A percentile compares a stretch with the other conserved stretches of the same genome.
These are phyloP conservation scores for Candida qinlingensis DNA, from an alignment of 805 yeast species.

Conservation along the genomic window DNA sequence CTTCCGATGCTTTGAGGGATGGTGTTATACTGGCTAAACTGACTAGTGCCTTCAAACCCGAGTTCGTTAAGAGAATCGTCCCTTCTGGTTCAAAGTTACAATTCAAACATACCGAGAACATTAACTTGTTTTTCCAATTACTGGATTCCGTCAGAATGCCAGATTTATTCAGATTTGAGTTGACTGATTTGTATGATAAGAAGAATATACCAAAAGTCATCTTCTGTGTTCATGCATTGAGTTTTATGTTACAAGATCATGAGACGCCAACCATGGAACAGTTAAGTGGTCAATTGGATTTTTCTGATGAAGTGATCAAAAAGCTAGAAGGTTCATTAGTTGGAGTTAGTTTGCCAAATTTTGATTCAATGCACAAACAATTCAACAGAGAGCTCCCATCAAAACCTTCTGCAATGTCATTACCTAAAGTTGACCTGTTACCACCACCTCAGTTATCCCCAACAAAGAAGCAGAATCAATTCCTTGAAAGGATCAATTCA, in stretches of 20 bases:
- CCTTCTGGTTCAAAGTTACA: conserved; percentile 62
- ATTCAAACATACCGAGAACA: conserved; percentile 90
- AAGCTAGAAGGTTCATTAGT: conserved; percentile 60
- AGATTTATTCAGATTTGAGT: conserved; percentile 81
- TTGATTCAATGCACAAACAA: conserved; percentile 46
- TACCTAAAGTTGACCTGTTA: not conserved
- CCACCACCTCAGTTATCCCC: not conserved
- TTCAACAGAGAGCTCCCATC: conserved; percentile 26
- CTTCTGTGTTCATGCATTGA: conserved; percentile 85
- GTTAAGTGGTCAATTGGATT: conserved; percentile 56
- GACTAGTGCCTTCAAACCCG: conserved; percentile 67
- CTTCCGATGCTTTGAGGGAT: conserved; percentile 61
- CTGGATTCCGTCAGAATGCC: conserved; percentile 72
- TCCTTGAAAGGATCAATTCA: conserved; percentile 8
- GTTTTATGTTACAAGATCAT: conserved; percentile 56
- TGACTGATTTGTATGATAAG: conserved; percentile 88
- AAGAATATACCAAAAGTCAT: conserved; percentile 91
- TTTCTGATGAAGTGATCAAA: conserved; percentile 63
- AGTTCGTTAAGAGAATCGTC: conserved; percentile 46
- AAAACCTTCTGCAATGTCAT: conserved; percentile 8
- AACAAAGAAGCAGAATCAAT: conserved; percentile 13
- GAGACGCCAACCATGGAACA: conserved; percentile 57
- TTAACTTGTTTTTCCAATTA: conserved; percentile 72
- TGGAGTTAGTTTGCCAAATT: conserved; percentile 74
- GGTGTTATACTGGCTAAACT: conserved; percentile 84